Evolutionary conservation across 257 asterid genomes (phyloP).

Genomic region (Nicotiana noctiflora): DNA sequence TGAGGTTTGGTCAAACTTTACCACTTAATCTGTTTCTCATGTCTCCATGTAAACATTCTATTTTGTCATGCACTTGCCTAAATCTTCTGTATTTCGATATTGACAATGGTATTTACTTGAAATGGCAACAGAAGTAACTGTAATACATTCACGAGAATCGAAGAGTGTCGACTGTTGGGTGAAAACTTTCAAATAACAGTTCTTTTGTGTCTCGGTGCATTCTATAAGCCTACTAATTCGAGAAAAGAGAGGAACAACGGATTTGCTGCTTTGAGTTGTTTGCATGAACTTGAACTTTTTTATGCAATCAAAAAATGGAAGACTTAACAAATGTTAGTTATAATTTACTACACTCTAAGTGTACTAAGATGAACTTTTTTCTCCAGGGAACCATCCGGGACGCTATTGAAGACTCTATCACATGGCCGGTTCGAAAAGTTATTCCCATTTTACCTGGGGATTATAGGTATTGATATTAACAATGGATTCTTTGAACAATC

Average conservation of each 20-base stretch:
- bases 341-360: not conserved
- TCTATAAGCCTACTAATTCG: not conserved
- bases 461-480: constrained; percentile 22
- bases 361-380: not conserved
- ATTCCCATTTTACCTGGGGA: constrained; percentile 42
- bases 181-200: not conserved
- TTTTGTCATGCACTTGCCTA: not conserved
- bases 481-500: not conserved
- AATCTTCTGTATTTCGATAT: not conserved
- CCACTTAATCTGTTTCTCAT: constrained; percentile 1
- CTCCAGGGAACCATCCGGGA: constrained; percentile 32
- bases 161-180: not conserved
- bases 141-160: not conserved
- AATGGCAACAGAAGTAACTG: not conserved
- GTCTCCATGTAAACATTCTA: not conserved
- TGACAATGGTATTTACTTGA: not conserved
- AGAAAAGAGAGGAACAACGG: not conserved
- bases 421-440: constrained; percentile 40
- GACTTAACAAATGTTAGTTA: not conserved
- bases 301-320: not conserved
- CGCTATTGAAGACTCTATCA: constrained; percentile 37
- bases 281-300: not conserved
- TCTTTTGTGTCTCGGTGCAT: not conserved
- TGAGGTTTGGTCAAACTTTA: constrained; percentile 44
- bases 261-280: not conserved